Evolutionary conservation across 805 yeast genomes (phyloP).

Genomic region (Metschnikowia borealis): DNA sequence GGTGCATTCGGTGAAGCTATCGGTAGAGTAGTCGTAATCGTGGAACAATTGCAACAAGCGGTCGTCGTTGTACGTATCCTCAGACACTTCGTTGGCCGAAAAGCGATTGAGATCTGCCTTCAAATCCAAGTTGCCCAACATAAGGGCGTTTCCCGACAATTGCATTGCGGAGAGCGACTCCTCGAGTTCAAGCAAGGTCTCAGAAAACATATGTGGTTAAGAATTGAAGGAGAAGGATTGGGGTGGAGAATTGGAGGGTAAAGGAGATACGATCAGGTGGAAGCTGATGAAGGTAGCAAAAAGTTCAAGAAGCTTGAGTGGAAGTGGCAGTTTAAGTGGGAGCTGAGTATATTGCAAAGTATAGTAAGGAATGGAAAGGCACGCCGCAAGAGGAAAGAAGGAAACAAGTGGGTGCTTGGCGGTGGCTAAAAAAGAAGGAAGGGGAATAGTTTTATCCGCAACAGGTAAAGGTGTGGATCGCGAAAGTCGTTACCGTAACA

Average conservation of each 20-base stretch:
- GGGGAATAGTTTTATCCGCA: constrained; percentile 1
- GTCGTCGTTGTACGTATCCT: neutral
- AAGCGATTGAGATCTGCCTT: constrained; percentile 18
- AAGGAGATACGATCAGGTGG: neutral
- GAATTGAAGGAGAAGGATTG: neutral
- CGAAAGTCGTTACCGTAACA: neutral
- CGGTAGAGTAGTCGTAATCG: constrained; percentile 12
- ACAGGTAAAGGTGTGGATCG: neutral
- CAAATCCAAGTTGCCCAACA: constrained; percentile 17
- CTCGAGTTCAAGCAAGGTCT: constrained; percentile 18
- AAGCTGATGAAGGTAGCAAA: too few species aligned
- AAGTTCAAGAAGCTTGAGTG: too few species aligned
- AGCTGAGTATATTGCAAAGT: neutral
- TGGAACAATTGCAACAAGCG: constrained; percentile 7
- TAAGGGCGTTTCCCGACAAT: constrained; percentile 11
- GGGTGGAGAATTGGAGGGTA: neutral
- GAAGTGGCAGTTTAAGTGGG: neutral
- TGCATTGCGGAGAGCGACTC: constrained; percentile 16
- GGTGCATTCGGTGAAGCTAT: constrained; percentile 12
- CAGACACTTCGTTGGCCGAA: constrained; percentile 5
- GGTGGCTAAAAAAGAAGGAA: neutral
- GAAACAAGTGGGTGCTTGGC: neutral
- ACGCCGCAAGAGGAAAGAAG: neutral
- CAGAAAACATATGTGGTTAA: constrained; percentile 11
- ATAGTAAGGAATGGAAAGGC: neutral